Evolutionary conservation across 257 asterid species (phyloP).

Genomic region (Hygrophila difformis): DNA sequence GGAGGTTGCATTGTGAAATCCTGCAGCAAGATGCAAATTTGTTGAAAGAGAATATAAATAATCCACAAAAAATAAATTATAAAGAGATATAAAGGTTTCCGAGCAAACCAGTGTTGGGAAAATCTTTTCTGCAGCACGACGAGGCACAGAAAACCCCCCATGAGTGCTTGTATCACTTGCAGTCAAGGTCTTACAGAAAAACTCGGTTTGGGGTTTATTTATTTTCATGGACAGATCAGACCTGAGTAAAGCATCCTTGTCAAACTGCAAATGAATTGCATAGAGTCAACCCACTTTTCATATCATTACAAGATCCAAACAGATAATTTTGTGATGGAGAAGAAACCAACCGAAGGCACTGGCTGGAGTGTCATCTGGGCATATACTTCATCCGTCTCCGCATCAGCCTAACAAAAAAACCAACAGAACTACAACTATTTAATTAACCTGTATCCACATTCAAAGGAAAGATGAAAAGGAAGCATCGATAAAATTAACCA

Average conservation of each 20-base stretch:
- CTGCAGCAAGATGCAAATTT: conserved; percentile 21
- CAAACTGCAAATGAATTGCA: conserved; percentile 48
- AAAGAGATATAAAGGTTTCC: conserved; percentile 2
- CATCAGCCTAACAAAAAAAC: conserved; percentile 57
- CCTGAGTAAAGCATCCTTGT: conserved; percentile 81
- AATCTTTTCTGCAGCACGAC: conserved; percentile 96
- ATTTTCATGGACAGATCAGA: conserved; percentile 72
- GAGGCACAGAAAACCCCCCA: conserved; percentile 98
- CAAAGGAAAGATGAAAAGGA: too few relatives aligned
- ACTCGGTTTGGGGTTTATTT: conserved; percentile 74
- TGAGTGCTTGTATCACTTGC: conserved; percentile 99
- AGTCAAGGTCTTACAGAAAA: conserved; percentile 91
- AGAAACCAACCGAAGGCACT: conserved; percentile 49
- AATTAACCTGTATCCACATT: too few relatives aligned
- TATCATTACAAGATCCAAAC: too few relatives aligned
- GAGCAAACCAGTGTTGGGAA: conserved; percentile 70
- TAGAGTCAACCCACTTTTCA: too few relatives aligned
- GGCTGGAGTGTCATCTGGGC: conserved; percentile 97
- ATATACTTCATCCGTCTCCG: conserved; percentile 90
- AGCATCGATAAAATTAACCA: too few relatives aligned
- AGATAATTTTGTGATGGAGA: not conserved
- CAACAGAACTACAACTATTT: too few relatives aligned
- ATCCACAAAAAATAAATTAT: not conserved
- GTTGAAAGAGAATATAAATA: too few relatives aligned
- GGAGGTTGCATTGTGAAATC: conserved; percentile 96